Evolutionary conservation across 495 filamentous ascomycete genomes (phyloP).

Genomic region (Penicillium silybi): DNA sequence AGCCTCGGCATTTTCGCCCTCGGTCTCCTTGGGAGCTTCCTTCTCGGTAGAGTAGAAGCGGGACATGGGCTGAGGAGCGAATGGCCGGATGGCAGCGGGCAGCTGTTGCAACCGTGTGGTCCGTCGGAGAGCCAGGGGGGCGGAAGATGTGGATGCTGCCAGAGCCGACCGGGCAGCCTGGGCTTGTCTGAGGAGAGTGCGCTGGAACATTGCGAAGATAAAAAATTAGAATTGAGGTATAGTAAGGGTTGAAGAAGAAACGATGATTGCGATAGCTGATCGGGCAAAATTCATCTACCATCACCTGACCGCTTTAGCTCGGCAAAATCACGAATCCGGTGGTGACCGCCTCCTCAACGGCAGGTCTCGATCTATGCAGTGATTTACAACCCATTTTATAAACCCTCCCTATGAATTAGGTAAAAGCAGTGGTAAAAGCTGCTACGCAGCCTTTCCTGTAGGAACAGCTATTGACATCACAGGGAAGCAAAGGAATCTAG

Average conservation of each 20-base stretch:
- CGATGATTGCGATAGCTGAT: slow-evolving; percentile 7
- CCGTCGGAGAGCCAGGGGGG: slow-evolving; percentile 34
- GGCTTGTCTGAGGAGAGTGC: slow-evolving; percentile 41
- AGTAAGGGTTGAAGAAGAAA: slow-evolving; percentile 6
- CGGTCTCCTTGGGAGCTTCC: slow-evolving; percentile 24
- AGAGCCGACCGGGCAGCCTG: slow-evolving; percentile 40
- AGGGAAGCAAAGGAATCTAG: too few relatives aligned
- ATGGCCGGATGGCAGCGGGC: slow-evolving; percentile 23
- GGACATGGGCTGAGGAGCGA: slow-evolving; percentile 24
- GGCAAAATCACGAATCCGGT: slow-evolving; percentile 16
- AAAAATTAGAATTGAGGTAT: slow-evolving; percentile 6
- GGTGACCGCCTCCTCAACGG: not conserved
- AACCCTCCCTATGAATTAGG: too few relatives aligned
- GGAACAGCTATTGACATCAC: too few relatives aligned
- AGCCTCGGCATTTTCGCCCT: slow-evolving; percentile 36
- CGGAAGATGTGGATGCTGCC: slow-evolving; percentile 24
- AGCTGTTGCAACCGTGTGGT: slow-evolving; percentile 38
- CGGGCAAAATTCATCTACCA: slow-evolving; percentile 25
- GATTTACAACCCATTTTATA: too few relatives aligned
- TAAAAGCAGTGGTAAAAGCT: too few relatives aligned
- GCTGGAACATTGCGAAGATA: slow-evolving; percentile 41
- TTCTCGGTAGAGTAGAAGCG: slow-evolving; percentile 44
- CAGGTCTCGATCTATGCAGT: too few relatives aligned
- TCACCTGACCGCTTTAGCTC: slow-evolving; percentile 23
- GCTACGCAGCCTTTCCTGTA: too few relatives aligned